Evolutionary conservation across 805 yeast genomes (phyloP), one percentile per base, ranked within the genome.

Genomic region (Teunomyces kruisii): DNA sequence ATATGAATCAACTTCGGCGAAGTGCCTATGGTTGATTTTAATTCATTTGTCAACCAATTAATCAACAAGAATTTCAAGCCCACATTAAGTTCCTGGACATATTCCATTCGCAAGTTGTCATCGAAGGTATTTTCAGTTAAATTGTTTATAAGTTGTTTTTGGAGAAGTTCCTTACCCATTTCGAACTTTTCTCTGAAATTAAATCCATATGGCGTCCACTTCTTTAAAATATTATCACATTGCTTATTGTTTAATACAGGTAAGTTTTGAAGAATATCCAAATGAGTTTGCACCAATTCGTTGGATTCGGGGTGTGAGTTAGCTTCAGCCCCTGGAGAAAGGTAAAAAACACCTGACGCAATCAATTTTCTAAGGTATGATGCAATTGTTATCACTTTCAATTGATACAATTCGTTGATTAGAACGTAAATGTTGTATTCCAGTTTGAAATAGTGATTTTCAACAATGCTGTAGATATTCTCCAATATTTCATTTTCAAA

Each of bases 321-420:
- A n/a, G 37, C 45, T 2, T 56, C 54, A 8, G 50, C 49, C 26
- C 55, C 78, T 6, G 79, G 74, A 3, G 59, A 50, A 9, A 81
- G 62, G 62, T 86, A 88, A 38, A 91, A 79, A 0, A 89, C 72
- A 4, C 97, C 99, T 0, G 94, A 83, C 8, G 97, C 88, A 37
- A 92, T 90, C 30, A 91, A 68, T 53, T 83, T 80, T 55, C 97
- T 71, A 46, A 91, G 72, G 56, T 92, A 92, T 1, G 86, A 76
- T 1, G 86, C 80, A 12, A 83, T 70, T 2, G 79, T 64, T 17
- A 86, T 72, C 17, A 85, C 61, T 38, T 75, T 76, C 43, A 73
- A 52, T 33, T 73, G 76, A 40, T 74, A 72, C 3, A 83, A 61
- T 58, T 79, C 83, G 43, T 74, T 71, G 13, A 84, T 69, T 27